These are phyloP conservation scores for Albatrellus ellisii DNA, from an alignment of 768 basidiomycete genomes.

Conservation along the genomic window DNA sequence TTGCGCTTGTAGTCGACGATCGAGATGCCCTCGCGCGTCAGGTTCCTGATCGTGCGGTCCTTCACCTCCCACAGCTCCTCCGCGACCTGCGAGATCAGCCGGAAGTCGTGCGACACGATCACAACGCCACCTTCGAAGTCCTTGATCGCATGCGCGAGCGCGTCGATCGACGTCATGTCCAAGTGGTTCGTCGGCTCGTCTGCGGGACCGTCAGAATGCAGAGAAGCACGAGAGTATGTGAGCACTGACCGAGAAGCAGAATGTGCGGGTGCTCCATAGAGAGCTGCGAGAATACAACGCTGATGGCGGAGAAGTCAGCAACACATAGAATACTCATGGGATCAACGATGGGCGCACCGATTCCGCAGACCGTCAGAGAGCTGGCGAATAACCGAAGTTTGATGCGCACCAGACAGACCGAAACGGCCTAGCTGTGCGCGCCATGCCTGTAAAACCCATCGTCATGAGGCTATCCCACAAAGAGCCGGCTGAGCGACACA, in stretches of 20 bases:
- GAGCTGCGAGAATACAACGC: slow-evolving; percentile 92
- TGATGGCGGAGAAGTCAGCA: slow-evolving; percentile 17
- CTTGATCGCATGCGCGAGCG: slow-evolving; percentile 89
- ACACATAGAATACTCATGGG: background rate
- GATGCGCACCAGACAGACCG: slow-evolving; percentile 88
- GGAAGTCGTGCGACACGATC: slow-evolving; percentile 99
- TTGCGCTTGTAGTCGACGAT: slow-evolving; percentile 92
- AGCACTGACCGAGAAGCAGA: slow-evolving; percentile 57
- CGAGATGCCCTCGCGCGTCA: slow-evolving; percentile 82
- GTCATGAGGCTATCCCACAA: slow-evolving; percentile 4
- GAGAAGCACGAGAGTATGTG: background rate
- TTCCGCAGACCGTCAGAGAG: slow-evolving; percentile 94
- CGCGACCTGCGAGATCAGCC: slow-evolving; percentile 94
- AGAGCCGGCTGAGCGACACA: slow-evolving; percentile 8
- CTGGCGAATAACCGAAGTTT: slow-evolving; percentile 87
- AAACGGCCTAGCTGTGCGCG: slow-evolving; percentile 90
- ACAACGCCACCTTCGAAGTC: slow-evolving; percentile 97
- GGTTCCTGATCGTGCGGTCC: slow-evolving; percentile 82
- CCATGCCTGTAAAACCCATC: slow-evolving; percentile 54
- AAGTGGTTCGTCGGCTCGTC: slow-evolving; percentile 97
- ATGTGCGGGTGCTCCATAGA: slow-evolving; percentile 98
- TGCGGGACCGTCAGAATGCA: slow-evolving; percentile 14
- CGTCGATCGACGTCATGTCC: slow-evolving; percentile 97
- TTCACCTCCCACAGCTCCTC: slow-evolving; percentile 99
- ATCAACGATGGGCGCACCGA: slow-evolving; percentile 54